These are phyloP conservation scores for Prunus kanzakura DNA, from an alignment of 306 rosid genomes.

Conservation along the genomic window DNA sequence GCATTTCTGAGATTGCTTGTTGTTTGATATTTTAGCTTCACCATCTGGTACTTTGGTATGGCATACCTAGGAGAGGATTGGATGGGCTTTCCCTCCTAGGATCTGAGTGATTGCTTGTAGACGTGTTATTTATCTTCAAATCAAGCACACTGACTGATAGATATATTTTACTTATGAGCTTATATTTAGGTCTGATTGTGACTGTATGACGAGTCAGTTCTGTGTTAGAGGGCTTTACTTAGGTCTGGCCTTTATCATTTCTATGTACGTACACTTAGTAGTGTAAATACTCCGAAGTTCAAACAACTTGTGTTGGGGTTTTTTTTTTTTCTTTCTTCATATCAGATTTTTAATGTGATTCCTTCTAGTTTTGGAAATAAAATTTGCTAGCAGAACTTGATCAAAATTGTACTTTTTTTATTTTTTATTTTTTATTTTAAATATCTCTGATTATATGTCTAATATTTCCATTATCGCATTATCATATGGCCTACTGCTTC, in stretches of 20 bases:
- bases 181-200: not conserved
- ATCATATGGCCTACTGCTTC: not conserved
- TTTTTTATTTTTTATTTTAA: not conserved
- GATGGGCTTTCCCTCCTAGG: constrained; percentile 7
- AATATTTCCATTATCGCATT: not conserved
- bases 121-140: not conserved
- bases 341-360: not conserved
- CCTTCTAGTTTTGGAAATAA: not conserved
- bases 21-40: not conserved
- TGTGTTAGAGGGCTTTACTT: not conserved
- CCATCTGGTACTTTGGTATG: not conserved
- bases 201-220: not conserved
- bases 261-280: not conserved
- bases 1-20: not conserved
- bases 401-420: not conserved
- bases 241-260: not conserved
- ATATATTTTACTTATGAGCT: not conserved
- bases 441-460: not conserved
- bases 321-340: not conserved
- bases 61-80: constrained; percentile 4
- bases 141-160: not conserved
- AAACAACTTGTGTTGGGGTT: not conserved
- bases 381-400: not conserved
- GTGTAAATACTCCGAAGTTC: not conserved
- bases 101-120: constrained; percentile 2